Conservation (phyloP, 768 basidiomycete genomes). For the Amanita molliuscula region DNA sequence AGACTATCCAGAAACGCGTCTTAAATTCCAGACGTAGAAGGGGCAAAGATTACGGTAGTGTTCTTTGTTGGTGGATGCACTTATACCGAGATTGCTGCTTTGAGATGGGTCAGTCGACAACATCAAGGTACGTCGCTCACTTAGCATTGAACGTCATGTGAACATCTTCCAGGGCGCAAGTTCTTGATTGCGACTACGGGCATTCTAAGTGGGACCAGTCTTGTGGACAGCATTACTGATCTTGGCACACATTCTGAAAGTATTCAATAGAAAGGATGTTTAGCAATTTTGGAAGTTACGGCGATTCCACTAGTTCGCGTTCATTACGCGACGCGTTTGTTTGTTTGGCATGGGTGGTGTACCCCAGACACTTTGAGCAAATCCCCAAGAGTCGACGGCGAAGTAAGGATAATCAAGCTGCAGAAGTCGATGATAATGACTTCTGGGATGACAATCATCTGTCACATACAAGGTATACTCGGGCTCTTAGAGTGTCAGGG, state of each 20-base stretch:
- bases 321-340: slow-evolving; percentile 40
- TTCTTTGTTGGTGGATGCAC: slow-evolving; percentile 98
- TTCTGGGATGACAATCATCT: not conserved
- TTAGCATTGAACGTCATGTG: slow-evolving; percentile 8
- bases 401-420: not conserved
- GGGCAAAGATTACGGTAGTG: slow-evolving; percentile 75
- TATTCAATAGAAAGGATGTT: not conserved
- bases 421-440: not conserved
- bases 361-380: slow-evolving; percentile 17
- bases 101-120: slow-evolving; percentile 86
- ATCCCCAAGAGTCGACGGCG: not conserved
- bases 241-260: slow-evolving; percentile 11
- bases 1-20: not conserved
- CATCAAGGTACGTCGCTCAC: slow-evolving; percentile 48
- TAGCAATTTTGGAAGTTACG: not conserved
- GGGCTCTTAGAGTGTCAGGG: slow-evolving; percentile 6
- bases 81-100: slow-evolving; percentile 91
- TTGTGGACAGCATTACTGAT: slow-evolving; percentile 60
- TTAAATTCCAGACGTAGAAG: slow-evolving; percentile 22
- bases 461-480: not conserved
- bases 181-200: slow-evolving; percentile 90
- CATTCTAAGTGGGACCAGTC: slow-evolving; percentile 69
- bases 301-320: not conserved
- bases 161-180: slow-evolving; percentile 50
- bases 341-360: slow-evolving; percentile 20